Conservation (phyloP, 2,329 filamentous ascomycete species). For the Spiromastix sp. region DNA sequence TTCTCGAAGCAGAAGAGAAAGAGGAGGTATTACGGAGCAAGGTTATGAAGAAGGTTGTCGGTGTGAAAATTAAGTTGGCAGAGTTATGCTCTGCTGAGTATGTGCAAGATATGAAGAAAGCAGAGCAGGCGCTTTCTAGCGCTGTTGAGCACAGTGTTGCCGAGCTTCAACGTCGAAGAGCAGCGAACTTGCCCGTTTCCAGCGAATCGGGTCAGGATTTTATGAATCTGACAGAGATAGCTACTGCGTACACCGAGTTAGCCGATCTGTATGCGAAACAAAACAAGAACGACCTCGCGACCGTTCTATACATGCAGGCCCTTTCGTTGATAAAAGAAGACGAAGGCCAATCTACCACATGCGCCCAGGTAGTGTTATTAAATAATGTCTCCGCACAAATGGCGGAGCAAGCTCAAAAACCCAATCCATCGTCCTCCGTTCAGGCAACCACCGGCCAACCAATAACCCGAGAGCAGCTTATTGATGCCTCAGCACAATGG, state of each 20-base stretch:
- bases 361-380: constrained; percentile 64
- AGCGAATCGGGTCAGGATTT: constrained; percentile 31
- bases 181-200: constrained; percentile 56
- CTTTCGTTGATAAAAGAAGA: constrained; percentile 52
- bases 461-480: constrained; percentile 49
- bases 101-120: constrained; percentile 61
- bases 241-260: constrained; percentile 44
- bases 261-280: constrained; percentile 65
- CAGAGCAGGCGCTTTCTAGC: constrained; percentile 66
- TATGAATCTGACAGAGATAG: constrained; percentile 30
- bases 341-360: constrained; percentile 41
- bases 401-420: constrained; percentile 21
- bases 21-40: constrained; percentile 42
- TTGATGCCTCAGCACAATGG: constrained; percentile 67
- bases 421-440: constrained; percentile 24
- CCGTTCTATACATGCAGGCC: constrained; percentile 79
- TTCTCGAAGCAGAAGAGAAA: constrained; percentile 14
- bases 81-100: constrained; percentile 71
- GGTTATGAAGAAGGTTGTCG: constrained; percentile 53
- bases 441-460: constrained; percentile 23
- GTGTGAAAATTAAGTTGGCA: constrained; percentile 71
- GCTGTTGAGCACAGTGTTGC: constrained; percentile 69
- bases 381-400: constrained; percentile 49
- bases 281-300: constrained; percentile 67
- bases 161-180: constrained; percentile 59